Base-by-base conservation (phyloP, 495 filamentous ascomycete species). In the Aspergillus olivimuriae region DNA sequence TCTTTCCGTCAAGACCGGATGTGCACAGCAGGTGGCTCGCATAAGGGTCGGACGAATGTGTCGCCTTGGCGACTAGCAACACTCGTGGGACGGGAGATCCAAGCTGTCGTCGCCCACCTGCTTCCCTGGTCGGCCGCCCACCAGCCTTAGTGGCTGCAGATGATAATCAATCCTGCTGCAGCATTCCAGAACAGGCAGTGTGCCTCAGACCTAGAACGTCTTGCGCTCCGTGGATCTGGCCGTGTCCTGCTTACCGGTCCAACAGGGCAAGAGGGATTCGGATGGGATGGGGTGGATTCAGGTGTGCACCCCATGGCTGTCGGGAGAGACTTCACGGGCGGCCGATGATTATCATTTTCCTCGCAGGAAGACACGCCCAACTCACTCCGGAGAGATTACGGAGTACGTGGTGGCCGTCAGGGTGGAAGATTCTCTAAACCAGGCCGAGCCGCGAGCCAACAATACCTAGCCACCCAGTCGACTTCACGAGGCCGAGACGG, bases 81-180 rank as follows among this genome's bases (percentile, higher is more conserved):
- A n/a, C 31, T 17, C 20, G n/a, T 41, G 39, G n/a, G 31, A 43
- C 28, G 32, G 28, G 14, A 2, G 4, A 32, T 4, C 2, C 10
- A 32, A 32, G 10, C 2, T 1, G 14, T 2, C 10, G 2, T 32
- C 28, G 26, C 26, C 12, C 26, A 30, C 26, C 7, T 30, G 26
- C 7, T 30, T 7, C 26, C 26, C 26, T 7, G 10, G 4, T 39
- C 46, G 34, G 37, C 23, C 34, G 32, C n/a, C 38, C 24, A 26
- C 46, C 41, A 49, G 45, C 37, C 43, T 47, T 45, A 50, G 46
- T 50, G 43, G 48, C 49, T 56, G 53, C 53, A 44, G 48, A 47
- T 44, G 53, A 44, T 47, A 44, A 52, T 43, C 41, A 47, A 50
- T 33, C 34, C 41, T 48, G 46, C 46, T 56, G 53, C 53, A 52